Conservation (phyloP, 306 rosid genomes). For the Quercus engelmannii region DNA sequence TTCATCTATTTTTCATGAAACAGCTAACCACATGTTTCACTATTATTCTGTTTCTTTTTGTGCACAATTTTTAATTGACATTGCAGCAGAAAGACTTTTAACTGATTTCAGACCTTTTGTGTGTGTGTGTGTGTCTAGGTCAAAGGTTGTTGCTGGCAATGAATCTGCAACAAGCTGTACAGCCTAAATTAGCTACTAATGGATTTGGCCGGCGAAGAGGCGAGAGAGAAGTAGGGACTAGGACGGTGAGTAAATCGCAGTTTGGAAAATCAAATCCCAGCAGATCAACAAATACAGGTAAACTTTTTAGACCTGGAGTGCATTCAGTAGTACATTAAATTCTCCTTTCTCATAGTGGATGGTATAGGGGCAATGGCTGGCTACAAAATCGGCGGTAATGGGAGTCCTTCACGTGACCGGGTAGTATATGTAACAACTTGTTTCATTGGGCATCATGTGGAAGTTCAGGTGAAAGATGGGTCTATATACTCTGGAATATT, state of each 20-base stretch:
- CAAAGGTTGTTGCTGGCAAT: constrained; percentile 55
- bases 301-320: constrained; percentile 7
- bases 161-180: constrained; percentile 66
- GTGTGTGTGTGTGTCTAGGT: constrained; percentile 22
- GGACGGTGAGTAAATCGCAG: constrained; percentile 51
- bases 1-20: not conserved
- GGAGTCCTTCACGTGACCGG: constrained; percentile 73
- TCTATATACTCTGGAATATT: constrained; percentile 86
- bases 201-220: constrained; percentile 85
- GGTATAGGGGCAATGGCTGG: constrained; percentile 48
- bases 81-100: constrained; percentile 6
- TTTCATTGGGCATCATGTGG: constrained; percentile 90
- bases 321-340: constrained; percentile 17
- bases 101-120: not conserved
- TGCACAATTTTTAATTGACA: not conserved
- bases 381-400: constrained; percentile 50
- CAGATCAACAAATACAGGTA: constrained; percentile 55
- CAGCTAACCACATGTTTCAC: not conserved
- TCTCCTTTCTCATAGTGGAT: constrained; percentile 23
- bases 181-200: constrained; percentile 64
- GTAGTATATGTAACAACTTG: constrained; percentile 63
- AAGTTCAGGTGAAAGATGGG: constrained; percentile 91
- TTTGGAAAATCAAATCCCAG: constrained; percentile 63
- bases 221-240: constrained; percentile 63
- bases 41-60: not conserved